Evolutionary conservation across 2,329 filamentous ascomycete species (phyloP).

Genomic region (Arthrobotrys conoides): DNA sequence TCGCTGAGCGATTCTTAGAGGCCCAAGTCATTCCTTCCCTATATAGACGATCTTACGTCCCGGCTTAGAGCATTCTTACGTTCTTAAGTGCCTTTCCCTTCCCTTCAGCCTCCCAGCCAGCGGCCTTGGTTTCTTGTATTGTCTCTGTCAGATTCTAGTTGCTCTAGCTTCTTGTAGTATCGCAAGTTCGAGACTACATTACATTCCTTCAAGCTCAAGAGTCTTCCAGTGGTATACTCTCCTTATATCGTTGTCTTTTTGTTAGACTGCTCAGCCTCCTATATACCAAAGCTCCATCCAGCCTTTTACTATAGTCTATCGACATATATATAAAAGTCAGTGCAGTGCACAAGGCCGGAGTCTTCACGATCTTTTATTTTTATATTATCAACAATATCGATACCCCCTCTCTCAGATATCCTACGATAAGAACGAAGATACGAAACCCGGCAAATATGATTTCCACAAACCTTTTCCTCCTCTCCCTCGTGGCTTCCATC

Average conservation of each 20-base stretch:
- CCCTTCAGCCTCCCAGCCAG: constrained; percentile 24
- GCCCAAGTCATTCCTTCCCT: constrained; percentile 48
- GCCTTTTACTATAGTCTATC: neutral
- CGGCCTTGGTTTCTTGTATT: constrained; percentile 23
- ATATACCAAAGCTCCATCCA: constrained; percentile 14
- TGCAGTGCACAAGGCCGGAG: constrained; percentile 51
- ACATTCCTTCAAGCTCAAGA: constrained; percentile 53
- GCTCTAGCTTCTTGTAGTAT: constrained; percentile 40
- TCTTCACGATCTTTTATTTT: constrained; percentile 25
- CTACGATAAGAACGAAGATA: constrained; percentile 36
- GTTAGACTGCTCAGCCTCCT: constrained; percentile 13
- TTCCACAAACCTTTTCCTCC: constrained; percentile 15
- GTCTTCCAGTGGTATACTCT: constrained; percentile 42
- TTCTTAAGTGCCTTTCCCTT: constrained; percentile 38
- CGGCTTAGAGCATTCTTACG: constrained; percentile 51
- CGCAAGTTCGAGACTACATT: constrained; percentile 53
- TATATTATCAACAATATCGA: neutral
- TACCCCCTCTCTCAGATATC: neutral
- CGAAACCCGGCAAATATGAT: constrained; percentile 38
- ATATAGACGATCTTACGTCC: constrained; percentile 34
- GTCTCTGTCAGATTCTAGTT: constrained; percentile 23
- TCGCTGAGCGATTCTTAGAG: constrained; percentile 56
- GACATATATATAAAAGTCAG: constrained; percentile 42
- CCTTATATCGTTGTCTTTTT: constrained; percentile 22
- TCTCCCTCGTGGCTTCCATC: constrained; percentile 28